Evolutionary conservation across 169 alveolate genomes (phyloP).

Genomic region (Plasmodium billcollinsi): DNA sequence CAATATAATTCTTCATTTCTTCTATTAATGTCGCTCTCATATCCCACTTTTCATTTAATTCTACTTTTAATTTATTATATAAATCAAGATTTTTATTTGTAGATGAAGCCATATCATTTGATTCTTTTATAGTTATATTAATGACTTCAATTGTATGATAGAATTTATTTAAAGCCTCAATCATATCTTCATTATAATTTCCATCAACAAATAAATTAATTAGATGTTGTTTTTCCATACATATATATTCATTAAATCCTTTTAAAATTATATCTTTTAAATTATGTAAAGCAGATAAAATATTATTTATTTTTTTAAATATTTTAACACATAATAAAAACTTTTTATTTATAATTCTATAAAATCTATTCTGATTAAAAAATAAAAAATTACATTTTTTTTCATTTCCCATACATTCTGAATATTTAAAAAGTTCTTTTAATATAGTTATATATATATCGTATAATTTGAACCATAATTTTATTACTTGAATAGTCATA

Average conservation of each 20-base stretch:
- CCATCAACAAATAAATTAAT: conserved; percentile 52
- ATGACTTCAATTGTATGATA: conserved; percentile 20
- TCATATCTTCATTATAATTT: conserved; percentile 32
- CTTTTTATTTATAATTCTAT: conserved; percentile 16
- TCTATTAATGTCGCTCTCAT: conserved; percentile 24
- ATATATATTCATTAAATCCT: conserved; percentile 9
- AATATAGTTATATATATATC: conserved; percentile 12
- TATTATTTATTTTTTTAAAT: conserved; percentile 19
- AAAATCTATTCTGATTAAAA: not conserved
- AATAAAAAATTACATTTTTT: not conserved
- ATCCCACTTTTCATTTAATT: conserved; percentile 27
- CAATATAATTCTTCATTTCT: conserved; percentile 34
- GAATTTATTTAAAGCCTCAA: conserved; percentile 21
- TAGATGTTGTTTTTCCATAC: conserved; percentile 25
- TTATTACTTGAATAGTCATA: conserved; percentile 16
- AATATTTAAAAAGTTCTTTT: not conserved
- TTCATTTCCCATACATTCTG: not conserved
- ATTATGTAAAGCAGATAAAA: not conserved
- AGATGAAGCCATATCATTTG: conserved; percentile 6
- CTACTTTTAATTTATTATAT: conserved; percentile 28
- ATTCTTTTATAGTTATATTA: conserved; percentile 1
- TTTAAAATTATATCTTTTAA: conserved; percentile 21
- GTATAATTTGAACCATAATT: conserved; percentile 21
- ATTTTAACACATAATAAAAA: conserved; percentile 4
- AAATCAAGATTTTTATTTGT: conserved; percentile 11